A percentile compares a stretch with the other conserved stretches of the same genome.
phyloP scores from a whole-genome alignment of 495 filamentous ascomycete species.

The Neurospora africana region DNA sequence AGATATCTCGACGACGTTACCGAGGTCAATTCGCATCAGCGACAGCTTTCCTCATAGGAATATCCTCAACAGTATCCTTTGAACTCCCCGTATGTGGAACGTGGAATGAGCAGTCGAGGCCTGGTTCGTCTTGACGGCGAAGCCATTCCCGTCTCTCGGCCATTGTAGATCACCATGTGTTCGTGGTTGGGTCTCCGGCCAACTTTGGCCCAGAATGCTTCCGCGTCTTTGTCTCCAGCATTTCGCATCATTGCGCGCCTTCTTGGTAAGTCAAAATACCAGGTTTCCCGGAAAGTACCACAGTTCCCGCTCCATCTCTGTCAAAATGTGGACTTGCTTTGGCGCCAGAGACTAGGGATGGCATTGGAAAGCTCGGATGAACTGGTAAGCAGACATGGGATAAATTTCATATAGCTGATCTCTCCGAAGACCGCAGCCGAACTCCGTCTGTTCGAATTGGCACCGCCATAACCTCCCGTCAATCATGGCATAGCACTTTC shows the following conservation, averaged over 20 bases:
- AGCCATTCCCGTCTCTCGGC: neutral
- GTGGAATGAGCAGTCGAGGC: slow-evolving; percentile 9
- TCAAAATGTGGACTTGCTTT: neutral
- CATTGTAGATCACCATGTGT: slow-evolving; percentile 14
- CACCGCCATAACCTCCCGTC: slow-evolving; percentile 15
- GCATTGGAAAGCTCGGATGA: neutral
- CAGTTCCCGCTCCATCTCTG: neutral
- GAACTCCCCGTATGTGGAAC: neutral
- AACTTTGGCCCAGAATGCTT: slow-evolving; percentile 14
- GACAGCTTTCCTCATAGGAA: neutral
- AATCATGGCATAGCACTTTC: slow-evolving; percentile 22
- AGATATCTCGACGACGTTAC: neutral
- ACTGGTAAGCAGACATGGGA: neutral
- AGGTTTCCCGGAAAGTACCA: too few species aligned
- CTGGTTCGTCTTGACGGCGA: slow-evolving; percentile 15
- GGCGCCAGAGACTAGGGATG: slow-evolving; percentile 3
- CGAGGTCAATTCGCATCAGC: neutral
- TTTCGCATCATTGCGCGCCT: slow-evolving; percentile 14
- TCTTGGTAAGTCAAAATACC: neutral
- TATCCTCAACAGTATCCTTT: neutral
- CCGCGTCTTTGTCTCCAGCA: slow-evolving; percentile 7
- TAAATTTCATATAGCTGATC: neutral
- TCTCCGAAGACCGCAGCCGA: neutral
- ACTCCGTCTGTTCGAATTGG: slow-evolving; percentile 4
- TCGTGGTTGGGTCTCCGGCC: slow-evolving; percentile 16